Evolutionary conservation across 2,329 filamentous ascomycete species (phyloP), one percentile per base, ranked within the genome.

Genomic region (Aureobasidium sp.): DNA sequence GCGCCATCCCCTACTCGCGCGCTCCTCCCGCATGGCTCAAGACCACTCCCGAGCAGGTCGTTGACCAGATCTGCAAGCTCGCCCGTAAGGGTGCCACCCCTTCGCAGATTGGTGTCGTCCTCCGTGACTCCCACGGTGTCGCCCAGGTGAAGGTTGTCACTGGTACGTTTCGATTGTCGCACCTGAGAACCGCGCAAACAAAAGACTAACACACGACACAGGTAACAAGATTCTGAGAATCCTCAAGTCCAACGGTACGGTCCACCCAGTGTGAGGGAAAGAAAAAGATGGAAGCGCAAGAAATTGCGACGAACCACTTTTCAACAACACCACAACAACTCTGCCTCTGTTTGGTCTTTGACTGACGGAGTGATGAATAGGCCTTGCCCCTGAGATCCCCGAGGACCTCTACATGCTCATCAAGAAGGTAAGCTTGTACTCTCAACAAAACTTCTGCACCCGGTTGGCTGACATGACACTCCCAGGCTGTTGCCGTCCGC

Each of bases 341-440:
- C 72, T 68, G 73, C 74, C 74, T 75, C 73, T 75, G 74, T 67
- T 74, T 74, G 74, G 74, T 75, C 72, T 68, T 67, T 62, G 73
- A 73, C 74, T 76, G 74, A 76, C 74, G 70, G 74, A 74, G 74
- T 72, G 73, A 74, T 73, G 67, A 78, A 83, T 83, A 99, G 94
- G 94, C 84, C 92, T 99, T 78, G 93, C 94, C 73, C 94, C 95
- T 79, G 92, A 97, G 80, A 88, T 99, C 74, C 94, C 95, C 77
- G 94, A 99, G 87, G 94, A 99, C 82, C 89, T 97, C 72, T 99
- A 97, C 89, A 96, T 96, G 90, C 85, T 97, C 80, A 97, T 97
- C 90, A 97, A 97, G 90, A 99, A 99, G 92, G 93, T 95, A 78
- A 75, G 74, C 69, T 57, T 52, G 12, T n/a, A 61, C n/a, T 34